Evolutionary conservation across 1,139 yeast species (phyloP).

Genomic region (Protomyces arabidopsidicola): DNA sequence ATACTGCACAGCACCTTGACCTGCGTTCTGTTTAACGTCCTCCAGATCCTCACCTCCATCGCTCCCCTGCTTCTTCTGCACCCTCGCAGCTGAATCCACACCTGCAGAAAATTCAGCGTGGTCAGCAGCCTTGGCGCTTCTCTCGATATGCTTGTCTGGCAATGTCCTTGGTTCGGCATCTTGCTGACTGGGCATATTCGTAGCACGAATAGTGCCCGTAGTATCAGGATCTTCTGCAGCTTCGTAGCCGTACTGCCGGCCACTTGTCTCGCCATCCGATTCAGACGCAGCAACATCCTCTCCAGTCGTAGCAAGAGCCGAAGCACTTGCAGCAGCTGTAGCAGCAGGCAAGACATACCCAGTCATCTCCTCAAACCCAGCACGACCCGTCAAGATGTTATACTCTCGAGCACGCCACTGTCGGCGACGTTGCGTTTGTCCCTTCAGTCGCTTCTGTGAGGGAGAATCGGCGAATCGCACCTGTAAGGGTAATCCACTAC

Average conservation of each 20-base stretch:
- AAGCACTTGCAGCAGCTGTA: background rate
- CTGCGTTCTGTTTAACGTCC: background rate
- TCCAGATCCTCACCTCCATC: background rate
- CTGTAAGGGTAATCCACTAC: slow-evolving; percentile 33
- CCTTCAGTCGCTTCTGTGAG: slow-evolving; percentile 32
- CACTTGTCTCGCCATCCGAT: background rate
- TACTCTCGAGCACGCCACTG: slow-evolving; percentile 35
- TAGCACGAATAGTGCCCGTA: background rate
- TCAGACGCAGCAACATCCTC: background rate
- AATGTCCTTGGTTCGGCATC: background rate
- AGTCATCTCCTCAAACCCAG: background rate
- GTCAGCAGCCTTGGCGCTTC: background rate
- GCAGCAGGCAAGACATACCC: background rate
- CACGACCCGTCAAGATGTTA: slow-evolving; percentile 28
- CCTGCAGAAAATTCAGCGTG: background rate
- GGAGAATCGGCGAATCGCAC: slow-evolving; percentile 35
- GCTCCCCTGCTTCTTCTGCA: background rate
- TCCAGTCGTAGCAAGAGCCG: background rate
- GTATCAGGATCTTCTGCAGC: background rate
- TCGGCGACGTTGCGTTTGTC: slow-evolving; percentile 33
- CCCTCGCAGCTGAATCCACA: background rate
- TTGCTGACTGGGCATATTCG: background rate
- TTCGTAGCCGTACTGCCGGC: background rate
- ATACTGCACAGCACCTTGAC: background rate
- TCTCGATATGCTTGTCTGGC: background rate